Percentiles rank a stretch among this genome's conserved stretches.
These are phyloP conservation scores for Claviceps fusiformis DNA, from an alignment of 2,329 filamentous ascomycete genomes.

Conservation along the genomic window DNA sequence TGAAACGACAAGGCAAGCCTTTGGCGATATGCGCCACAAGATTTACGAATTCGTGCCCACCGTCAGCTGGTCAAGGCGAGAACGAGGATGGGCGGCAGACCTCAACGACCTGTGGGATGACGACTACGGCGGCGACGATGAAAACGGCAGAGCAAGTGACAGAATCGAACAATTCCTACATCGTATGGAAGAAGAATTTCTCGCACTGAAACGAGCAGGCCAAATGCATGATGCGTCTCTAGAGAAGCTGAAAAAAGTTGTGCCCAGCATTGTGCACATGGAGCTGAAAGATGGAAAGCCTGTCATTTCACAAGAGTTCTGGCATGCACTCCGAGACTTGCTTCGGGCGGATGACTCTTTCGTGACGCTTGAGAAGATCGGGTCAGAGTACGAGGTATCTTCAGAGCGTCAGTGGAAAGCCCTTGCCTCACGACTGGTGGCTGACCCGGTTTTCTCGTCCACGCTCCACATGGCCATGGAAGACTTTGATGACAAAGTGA, in stretches of 20 bases:
- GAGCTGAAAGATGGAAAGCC: constrained; percentile 36
- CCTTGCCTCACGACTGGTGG: constrained; percentile 27
- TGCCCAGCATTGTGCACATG: constrained; percentile 46
- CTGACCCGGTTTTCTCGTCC: constrained; percentile 17
- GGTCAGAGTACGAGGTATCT: constrained; percentile 23
- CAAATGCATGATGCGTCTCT: constrained; percentile 25
- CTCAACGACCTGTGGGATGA: constrained; percentile 8
- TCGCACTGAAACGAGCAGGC: constrained; percentile 15
- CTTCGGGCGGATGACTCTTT: constrained; percentile 36
- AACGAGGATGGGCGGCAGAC: constrained; percentile 8
- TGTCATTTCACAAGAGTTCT: constrained; percentile 48
- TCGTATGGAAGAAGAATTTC: constrained; percentile 18
- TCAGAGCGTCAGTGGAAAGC: constrained; percentile 34
- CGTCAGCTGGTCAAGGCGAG: constrained; percentile 15
- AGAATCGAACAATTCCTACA: constrained; percentile 12
- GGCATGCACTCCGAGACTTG: constrained; percentile 47
- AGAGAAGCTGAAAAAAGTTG: constrained; percentile 29
- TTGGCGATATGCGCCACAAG: constrained; percentile 6
- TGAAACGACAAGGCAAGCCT: constrained; percentile 1
- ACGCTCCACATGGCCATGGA: constrained; percentile 16
- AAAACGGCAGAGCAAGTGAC: constrained; percentile 9
- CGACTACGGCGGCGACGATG: constrained; percentile 5
- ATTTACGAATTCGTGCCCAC: constrained; percentile 14
- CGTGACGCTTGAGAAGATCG: constrained; percentile 29
- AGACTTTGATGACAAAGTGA: constrained; percentile 13